Evolutionary conservation across 2,329 filamentous ascomycete species (phyloP).

Genomic region (Cucurbitaria berberidis): DNA sequence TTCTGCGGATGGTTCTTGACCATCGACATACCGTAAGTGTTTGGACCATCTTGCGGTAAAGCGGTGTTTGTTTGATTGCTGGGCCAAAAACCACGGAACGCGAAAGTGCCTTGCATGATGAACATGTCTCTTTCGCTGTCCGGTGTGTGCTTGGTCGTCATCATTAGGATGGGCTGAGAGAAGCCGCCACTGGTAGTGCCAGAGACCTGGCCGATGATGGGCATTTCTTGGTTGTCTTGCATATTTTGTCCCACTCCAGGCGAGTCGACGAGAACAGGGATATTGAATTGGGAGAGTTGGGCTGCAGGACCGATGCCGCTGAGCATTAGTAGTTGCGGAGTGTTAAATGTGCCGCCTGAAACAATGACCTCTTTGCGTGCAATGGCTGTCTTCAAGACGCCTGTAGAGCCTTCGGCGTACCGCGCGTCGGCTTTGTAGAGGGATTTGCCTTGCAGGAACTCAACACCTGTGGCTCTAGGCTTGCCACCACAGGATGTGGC

Average conservation of each 20-base stretch:
- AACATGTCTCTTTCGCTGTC: slow-evolving; percentile 35
- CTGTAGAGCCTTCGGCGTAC: slow-evolving; percentile 40
- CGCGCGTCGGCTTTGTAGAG: slow-evolving; percentile 49
- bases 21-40: slow-evolving; percentile 40
- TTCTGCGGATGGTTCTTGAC: slow-evolving; percentile 69
- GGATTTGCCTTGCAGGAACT: slow-evolving; percentile 46
- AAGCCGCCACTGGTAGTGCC: slow-evolving; percentile 12
- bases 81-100: slow-evolving; percentile 35
- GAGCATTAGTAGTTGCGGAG: slow-evolving; percentile 68
- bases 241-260: slow-evolving; percentile 67
- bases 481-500: slow-evolving; percentile 55
- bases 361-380: slow-evolving; percentile 35
- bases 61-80: slow-evolving; percentile 24
- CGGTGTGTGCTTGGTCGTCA: slow-evolving; percentile 23
- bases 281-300: slow-evolving; percentile 59
- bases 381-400: slow-evolving; percentile 22
- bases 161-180: slow-evolving; percentile 25
- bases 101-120: slow-evolving; percentile 28
- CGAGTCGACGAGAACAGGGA: slow-evolving; percentile 58
- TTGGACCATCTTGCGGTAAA: slow-evolving; percentile 15
- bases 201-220: slow-evolving; percentile 45
- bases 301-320: slow-evolving; percentile 63
- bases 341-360: slow-evolving; percentile 62
- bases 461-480: slow-evolving; percentile 52
- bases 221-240: slow-evolving; percentile 61